phyloP scores from a whole-genome alignment of 257 asterid genomes.

The Phtheirospermum japonicum region DNA sequence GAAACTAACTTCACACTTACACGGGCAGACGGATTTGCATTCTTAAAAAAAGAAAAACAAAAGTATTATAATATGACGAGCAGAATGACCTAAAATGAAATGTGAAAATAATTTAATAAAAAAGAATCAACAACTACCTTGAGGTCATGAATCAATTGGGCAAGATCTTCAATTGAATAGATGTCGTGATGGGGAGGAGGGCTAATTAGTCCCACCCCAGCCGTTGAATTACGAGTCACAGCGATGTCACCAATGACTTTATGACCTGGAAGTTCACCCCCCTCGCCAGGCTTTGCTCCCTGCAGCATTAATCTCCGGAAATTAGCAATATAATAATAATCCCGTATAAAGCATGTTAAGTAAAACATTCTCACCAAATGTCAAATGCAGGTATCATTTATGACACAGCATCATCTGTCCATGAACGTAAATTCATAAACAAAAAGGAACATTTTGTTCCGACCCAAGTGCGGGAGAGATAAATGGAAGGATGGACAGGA shows the following conservation, averaged over 20 bases:
- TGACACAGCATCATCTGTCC: slow-evolving; percentile 59
- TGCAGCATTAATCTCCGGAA: slow-evolving; percentile 36
- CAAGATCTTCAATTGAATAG: slow-evolving; percentile 97
- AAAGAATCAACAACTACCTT: slow-evolving; percentile 50
- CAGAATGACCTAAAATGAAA: slow-evolving; percentile 12
- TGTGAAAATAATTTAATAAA: background rate
- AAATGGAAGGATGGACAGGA: slow-evolving; percentile 22
- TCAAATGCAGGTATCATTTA: slow-evolving; percentile 50
- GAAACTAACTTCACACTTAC: slow-evolving; percentile 97
- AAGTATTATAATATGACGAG: background rate
- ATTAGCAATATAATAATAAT: slow-evolving; percentile 25
- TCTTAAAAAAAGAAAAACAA: slow-evolving; percentile 37
- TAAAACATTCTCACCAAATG: slow-evolving; percentile 49
- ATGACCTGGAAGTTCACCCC: slow-evolving; percentile 99
- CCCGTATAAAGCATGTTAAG: slow-evolving; percentile 25
- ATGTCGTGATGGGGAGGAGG: slow-evolving; percentile 99
- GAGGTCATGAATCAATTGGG: slow-evolving; percentile 94
- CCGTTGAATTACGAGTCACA: slow-evolving; percentile 92
- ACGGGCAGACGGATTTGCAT: slow-evolving; percentile 96
- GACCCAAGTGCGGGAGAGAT: slow-evolving; percentile 28
- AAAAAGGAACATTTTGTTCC: slow-evolving; percentile 39
- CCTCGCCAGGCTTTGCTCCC: slow-evolving; percentile 99
- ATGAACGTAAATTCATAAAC: slow-evolving; percentile 55
- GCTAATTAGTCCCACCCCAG: slow-evolving; percentile 97
- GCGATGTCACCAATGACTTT: slow-evolving; percentile 99